Percentiles rank a stretch among this genome's conserved stretches.
These are phyloP conservation scores for Chalciporus pseudorubinellus DNA, from an alignment of 768 basidiomycete genomes.

Conservation along the genomic window DNA sequence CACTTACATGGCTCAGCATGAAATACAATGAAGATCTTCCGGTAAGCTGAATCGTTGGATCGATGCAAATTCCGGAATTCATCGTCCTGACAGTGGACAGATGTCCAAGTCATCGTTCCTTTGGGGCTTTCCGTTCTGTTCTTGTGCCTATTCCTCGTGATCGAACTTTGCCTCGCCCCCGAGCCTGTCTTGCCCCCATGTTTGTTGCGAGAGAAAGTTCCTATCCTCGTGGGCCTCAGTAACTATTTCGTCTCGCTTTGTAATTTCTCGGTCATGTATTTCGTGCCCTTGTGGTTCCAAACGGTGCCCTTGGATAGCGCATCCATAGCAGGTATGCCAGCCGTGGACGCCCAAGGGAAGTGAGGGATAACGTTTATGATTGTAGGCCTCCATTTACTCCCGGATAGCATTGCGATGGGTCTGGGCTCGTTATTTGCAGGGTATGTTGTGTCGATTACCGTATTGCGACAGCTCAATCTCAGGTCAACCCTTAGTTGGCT, in stretches of 20 bases:
- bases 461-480: background rate
- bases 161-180: slow-evolving; percentile 58
- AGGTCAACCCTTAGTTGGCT: slow-evolving; percentile 33
- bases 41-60: slow-evolving; percentile 34
- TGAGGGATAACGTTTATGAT: background rate
- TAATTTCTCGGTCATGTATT: slow-evolving; percentile 76
- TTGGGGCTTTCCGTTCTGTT: slow-evolving; percentile 44
- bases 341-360: background rate
- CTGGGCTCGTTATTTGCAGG: slow-evolving; percentile 51
- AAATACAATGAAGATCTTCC: slow-evolving; percentile 65
- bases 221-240: slow-evolving; percentile 65
- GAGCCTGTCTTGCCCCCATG: slow-evolving; percentile 71
- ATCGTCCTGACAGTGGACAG: slow-evolving; percentile 46
- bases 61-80: background rate
- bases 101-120: slow-evolving; percentile 50
- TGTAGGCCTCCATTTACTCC: slow-evolving; percentile 48
- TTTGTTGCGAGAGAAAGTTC: slow-evolving; percentile 63
- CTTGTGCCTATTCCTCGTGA: slow-evolving; percentile 50
- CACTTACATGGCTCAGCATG: slow-evolving; percentile 69
- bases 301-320: slow-evolving; percentile 68
- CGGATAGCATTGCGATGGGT: slow-evolving; percentile 50
- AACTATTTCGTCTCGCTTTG: slow-evolving; percentile 73
- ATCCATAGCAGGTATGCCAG: slow-evolving; percentile 54
- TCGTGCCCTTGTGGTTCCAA: slow-evolving; percentile 81
- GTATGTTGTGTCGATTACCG: slow-evolving; percentile 10